A percentile compares a stretch with the other conserved stretches of the same genome.
Evolutionary conservation across 2,329 filamentous ascomycete genomes (phyloP).

Genomic region (Byssothecium circinans): DNA sequence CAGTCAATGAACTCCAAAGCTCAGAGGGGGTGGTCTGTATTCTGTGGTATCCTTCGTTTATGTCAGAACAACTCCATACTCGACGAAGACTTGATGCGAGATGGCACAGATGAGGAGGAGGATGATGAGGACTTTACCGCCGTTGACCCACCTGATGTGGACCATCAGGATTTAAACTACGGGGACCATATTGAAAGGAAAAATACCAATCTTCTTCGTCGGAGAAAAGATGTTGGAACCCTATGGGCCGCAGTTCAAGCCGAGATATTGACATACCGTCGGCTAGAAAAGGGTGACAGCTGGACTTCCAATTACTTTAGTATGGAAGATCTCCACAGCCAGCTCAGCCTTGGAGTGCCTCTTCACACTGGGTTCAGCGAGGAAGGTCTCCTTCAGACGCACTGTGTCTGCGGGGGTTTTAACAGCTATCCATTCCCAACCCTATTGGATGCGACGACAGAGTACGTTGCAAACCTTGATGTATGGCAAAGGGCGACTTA

Average conservation of each 20-base stretch:
- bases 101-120: not conserved
- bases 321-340: slow-evolving; percentile 11
- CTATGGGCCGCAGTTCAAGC: slow-evolving; percentile 45
- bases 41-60: slow-evolving; percentile 20
- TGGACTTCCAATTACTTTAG: slow-evolving; percentile 21
- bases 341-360: slow-evolving; percentile 2
- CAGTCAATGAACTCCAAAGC: not conserved
- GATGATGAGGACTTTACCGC: slow-evolving; percentile 3
- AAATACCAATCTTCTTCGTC: not conserved
- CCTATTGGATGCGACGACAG: slow-evolving; percentile 4
- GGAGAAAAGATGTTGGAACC: slow-evolving; percentile 3
- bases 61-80: slow-evolving; percentile 5
- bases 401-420: slow-evolving; percentile 13
- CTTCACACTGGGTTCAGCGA: slow-evolving; percentile 4
- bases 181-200: slow-evolving; percentile 1
- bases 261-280: slow-evolving; percentile 44
- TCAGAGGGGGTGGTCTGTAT: slow-evolving; percentile 15
- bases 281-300: slow-evolving; percentile 25
- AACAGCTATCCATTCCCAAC: not conserved
- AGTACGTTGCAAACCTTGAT: slow-evolving; percentile 17
- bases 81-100: slow-evolving; percentile 3
- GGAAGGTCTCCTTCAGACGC: slow-evolving; percentile 7
- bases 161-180: not conserved
- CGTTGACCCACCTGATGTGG: not conserved
- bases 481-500: slow-evolving; percentile 16